Base-by-base conservation (phyloP, 1,139 yeast species). In the Sugiyamaella neomexicana region DNA sequence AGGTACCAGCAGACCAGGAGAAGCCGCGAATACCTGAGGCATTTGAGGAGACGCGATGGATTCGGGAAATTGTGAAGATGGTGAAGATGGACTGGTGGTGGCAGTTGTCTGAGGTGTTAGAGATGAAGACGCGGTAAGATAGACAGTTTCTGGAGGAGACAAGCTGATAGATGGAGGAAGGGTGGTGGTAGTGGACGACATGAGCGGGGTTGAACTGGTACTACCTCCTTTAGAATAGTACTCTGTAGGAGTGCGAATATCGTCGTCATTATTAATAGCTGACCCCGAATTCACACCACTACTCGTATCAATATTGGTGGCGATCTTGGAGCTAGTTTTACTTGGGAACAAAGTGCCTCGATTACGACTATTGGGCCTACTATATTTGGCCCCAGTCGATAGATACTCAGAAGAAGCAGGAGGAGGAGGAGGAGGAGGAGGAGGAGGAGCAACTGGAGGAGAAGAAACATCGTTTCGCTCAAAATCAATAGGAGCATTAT, bases 91-190 rank as follows among this genome's bases (percentile, higher is more conserved):
- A 15, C 13, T 43, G 15, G 23, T 15, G n/a, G 25, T 16, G 29
- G 20, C 15, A 43, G 17, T 17, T 2, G 36, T 12, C n/a, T 25
- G 36, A 31, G 34, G 34, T 3, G 20, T 42, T 9, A 36, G 23
- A 15, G 48, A 32, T 17, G 39, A 10, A 12, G 48, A 13, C 5
- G 40, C 13, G 5, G 27, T 29, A n/a, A 6, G 38, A 12, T 29
- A 17, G 20, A 31, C 9, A 29, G 40, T 7, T 2, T 36, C 54
- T 2, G 54, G 54, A 15, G 54, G 50, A 15, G 54, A 51, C 23
- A 51, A 25, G 25, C 50, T 51, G 32, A 51, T 51, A 1, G 50
- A 38, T 20, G 54, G 54, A 16, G 54, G 42, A 5, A 43, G 27
- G 15, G 44, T 31, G 2, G 32, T 39, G 12, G 32, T 20, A 2